Conservation (phyloP, 2,329 filamentous ascomycete genomes). For the Trichoderma gracile region DNA sequence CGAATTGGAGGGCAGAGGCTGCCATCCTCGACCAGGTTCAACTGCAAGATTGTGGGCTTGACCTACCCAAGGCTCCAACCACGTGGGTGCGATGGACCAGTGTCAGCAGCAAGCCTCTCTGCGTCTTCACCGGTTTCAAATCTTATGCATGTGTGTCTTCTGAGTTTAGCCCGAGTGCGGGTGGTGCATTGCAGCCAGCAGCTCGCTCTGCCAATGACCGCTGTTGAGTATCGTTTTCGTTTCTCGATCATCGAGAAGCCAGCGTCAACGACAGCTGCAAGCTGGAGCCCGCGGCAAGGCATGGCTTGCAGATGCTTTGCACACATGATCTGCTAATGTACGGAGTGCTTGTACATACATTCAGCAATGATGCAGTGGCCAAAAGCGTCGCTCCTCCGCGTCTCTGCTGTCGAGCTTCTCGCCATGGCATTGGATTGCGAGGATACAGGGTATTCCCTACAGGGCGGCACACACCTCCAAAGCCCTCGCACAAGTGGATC, state of each 20-base stretch:
- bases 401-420: neutral
- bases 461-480: neutral
- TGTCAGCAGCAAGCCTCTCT: conserved; percentile 20
- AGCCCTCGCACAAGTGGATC: neutral
- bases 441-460: conserved; percentile 16
- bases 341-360: neutral
- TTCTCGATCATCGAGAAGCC: neutral
- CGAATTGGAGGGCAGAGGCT: conserved; percentile 18
- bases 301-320: neutral
- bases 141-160: conserved; percentile 18
- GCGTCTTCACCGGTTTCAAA: conserved; percentile 11
- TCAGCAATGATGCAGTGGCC: neutral
- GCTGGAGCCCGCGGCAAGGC: neutral
- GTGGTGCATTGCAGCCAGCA: neutral
- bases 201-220: conserved; percentile 10
- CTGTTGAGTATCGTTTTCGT: conserved; percentile 6
- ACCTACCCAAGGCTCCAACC: conserved; percentile 11
- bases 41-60: conserved; percentile 15
- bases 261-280: neutral
- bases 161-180: neutral
- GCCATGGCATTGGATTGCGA: neutral
- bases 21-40: conserved; percentile 12
- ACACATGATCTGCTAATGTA: too few species aligned
- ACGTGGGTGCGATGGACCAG: conserved; percentile 22
- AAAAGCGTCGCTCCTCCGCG: neutral